These are phyloP conservation scores for Paraphaeosphaeria sporulosa DNA, from an alignment of 2,329 filamentous ascomycete species.

Conservation along the genomic window DNA sequence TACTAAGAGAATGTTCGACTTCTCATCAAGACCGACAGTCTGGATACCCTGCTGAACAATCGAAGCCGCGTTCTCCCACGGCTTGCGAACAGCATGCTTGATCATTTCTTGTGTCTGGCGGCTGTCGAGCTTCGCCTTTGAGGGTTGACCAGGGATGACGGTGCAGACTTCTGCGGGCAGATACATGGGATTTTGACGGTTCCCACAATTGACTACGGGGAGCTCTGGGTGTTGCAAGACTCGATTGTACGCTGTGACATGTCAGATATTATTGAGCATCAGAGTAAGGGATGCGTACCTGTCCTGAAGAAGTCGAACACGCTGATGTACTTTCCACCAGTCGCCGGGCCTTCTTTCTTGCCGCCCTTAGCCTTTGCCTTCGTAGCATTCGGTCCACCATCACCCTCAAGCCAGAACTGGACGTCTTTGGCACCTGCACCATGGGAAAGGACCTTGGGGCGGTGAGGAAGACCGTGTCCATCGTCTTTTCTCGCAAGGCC, in stretches of 20 bases:
- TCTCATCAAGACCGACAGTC: conserved; percentile 26
- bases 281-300: conserved; percentile 14
- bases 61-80: conserved; percentile 31
- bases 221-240: conserved; percentile 21
- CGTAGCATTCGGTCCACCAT: conserved; percentile 11
- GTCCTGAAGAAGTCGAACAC: conserved; percentile 30
- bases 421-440: conserved; percentile 32
- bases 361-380: conserved; percentile 14
- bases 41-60: conserved; percentile 20
- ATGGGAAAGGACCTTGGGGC: conserved; percentile 14
- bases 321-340: conserved; percentile 26
- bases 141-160: conserved; percentile 32
- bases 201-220: conserved; percentile 35
- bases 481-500: conserved; percentile 50
- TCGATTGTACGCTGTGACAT: conserved; percentile 18
- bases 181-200: conserved; percentile 32
- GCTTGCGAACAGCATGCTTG: conserved; percentile 33
- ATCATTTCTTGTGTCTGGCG: conserved; percentile 39
- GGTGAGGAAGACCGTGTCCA: conserved; percentile 23
- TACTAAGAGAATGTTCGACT: conserved; percentile 26
- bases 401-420: conserved; percentile 30
- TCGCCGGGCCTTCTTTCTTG: background rate
- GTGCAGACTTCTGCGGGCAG: conserved; percentile 35
- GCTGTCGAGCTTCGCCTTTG: conserved; percentile 28
- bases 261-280: background rate